These are phyloP conservation scores for Cutaneotrichosporon mucoides DNA, from an alignment of 1,284 basidiomycete genomes.

Conservation along the genomic window DNA sequence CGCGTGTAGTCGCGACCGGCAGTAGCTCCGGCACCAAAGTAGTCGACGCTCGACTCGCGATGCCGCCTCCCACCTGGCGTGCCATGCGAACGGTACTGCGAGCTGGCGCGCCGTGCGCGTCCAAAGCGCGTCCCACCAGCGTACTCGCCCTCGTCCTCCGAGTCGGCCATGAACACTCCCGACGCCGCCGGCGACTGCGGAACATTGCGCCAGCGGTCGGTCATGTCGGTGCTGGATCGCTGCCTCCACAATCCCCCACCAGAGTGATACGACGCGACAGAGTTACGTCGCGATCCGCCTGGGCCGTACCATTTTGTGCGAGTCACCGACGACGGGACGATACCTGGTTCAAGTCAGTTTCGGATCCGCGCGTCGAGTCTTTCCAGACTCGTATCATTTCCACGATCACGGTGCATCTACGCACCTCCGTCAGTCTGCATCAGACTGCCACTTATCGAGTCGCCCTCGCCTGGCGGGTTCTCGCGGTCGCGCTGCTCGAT, in stretches of 20 bases:
- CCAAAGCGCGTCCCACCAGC: constrained; percentile 9
- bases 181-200: constrained; percentile 32
- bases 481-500: constrained; percentile 23
- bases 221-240: constrained; percentile 14
- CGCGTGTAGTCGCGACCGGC: not conserved
- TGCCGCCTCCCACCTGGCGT: not conserved
- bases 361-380: not conserved
- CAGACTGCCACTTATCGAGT: constrained; percentile 18
- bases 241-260: constrained; percentile 28
- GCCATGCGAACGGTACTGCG: not conserved
- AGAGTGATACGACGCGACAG: constrained; percentile 19
- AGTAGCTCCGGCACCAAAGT: not conserved
- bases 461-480: constrained; percentile 20
- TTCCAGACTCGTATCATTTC: too few species aligned
- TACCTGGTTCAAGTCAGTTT: constrained; percentile 16
- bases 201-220: constrained; percentile 7
- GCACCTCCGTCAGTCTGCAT: constrained; percentile 20
- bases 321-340: constrained; percentile 40
- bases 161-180: constrained; percentile 39
- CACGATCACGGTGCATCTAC: not conserved
- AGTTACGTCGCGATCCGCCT: constrained; percentile 31
- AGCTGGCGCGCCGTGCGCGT: constrained; percentile 2
- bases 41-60: constrained; percentile 13
- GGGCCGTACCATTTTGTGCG: constrained; percentile 29
- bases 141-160: constrained; percentile 37